Percentiles rank a stretch among this genome's conserved stretches.
Conservation (phyloP, 257 asterid genomes). For the Solanum chilense region DNA sequence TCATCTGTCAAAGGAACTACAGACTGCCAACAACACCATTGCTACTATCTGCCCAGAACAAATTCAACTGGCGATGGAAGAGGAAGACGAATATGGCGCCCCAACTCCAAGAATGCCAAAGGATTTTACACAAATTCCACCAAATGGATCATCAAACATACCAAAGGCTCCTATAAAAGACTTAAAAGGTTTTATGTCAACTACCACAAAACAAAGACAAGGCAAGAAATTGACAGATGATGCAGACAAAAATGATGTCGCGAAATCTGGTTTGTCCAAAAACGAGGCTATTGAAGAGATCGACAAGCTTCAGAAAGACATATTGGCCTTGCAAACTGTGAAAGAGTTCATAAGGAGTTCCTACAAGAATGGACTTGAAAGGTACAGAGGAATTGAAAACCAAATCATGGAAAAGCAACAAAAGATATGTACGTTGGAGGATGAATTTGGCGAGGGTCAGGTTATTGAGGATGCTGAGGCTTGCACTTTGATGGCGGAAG, state of each 20-base stretch:
- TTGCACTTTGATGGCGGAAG: constrained; percentile 75
- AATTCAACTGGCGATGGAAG: constrained; percentile 41
- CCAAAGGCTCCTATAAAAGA: constrained; percentile 54
- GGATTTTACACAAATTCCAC: constrained; percentile 10
- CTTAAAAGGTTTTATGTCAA: constrained; percentile 32
- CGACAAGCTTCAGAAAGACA: constrained; percentile 69
- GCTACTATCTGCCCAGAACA: constrained; percentile 75
- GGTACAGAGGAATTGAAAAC: constrained; percentile 69
- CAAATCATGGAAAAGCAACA: constrained; percentile 69
- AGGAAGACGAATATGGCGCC: constrained; percentile 27
- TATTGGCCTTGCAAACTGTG: constrained; percentile 57
- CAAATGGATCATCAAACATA: constrained; percentile 1
- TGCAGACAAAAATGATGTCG: neutral
- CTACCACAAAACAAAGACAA: constrained; percentile 37
- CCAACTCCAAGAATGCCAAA: constrained; percentile 10
- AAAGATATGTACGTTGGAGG: constrained; percentile 49
- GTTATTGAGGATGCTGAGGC: constrained; percentile 82
- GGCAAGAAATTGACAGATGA: constrained; percentile 2
- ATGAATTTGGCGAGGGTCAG: constrained; percentile 44
- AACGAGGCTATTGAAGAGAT: constrained; percentile 60
- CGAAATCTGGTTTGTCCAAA: constrained; percentile 39
- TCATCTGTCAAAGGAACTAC: constrained; percentile 62
- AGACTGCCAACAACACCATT: constrained; percentile 71
- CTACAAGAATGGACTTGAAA: constrained; percentile 56
- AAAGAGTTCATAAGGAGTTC: constrained; percentile 89